phyloP scores from a whole-genome alignment of 2,329 filamentous ascomycete species.

The Arachnomyces sp. region DNA sequence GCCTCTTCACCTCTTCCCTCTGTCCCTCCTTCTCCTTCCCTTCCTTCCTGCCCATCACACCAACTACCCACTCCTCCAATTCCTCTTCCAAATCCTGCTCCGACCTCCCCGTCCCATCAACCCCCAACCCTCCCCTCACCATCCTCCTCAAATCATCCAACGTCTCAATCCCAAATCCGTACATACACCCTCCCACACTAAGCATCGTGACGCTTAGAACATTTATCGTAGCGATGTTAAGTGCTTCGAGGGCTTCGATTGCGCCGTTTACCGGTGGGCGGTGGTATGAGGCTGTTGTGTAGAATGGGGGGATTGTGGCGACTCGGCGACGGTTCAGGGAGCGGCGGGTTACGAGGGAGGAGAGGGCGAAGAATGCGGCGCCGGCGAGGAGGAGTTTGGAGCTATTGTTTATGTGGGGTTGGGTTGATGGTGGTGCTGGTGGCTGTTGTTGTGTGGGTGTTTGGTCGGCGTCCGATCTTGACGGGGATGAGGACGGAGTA shows the following conservation, averaged over 20 bases:
- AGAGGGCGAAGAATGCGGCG: slow-evolving; percentile 65
- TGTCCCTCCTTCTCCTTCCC: slow-evolving; percentile 33
- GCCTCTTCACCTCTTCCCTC: slow-evolving; percentile 18
- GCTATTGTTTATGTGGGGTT: slow-evolving; percentile 20
- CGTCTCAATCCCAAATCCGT: slow-evolving; percentile 67
- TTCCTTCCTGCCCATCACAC: slow-evolving; percentile 42
- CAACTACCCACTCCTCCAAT: slow-evolving; percentile 47
- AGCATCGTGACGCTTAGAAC: slow-evolving; percentile 70
- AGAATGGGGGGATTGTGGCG: slow-evolving; percentile 62
- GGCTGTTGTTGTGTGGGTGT: slow-evolving; percentile 6
- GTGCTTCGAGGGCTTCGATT: slow-evolving; percentile 70
- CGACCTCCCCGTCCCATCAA: slow-evolving; percentile 49
- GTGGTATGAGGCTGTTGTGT: slow-evolving; percentile 44
- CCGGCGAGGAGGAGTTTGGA: slow-evolving; percentile 62
- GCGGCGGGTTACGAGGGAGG: slow-evolving; percentile 63
- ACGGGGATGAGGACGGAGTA: no score
- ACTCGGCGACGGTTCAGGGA: slow-evolving; percentile 58
- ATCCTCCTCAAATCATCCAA: slow-evolving; percentile 57
- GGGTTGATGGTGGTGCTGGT: slow-evolving; percentile 9
- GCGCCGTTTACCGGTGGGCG: slow-evolving; percentile 51
- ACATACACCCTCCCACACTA: slow-evolving; percentile 64
- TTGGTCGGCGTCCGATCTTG: no score
- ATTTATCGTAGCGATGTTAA: slow-evolving; percentile 82
- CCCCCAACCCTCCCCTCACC: slow-evolving; percentile 52
- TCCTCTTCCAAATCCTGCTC: slow-evolving; percentile 46